These are phyloP conservation scores for Ophiostoma perfectum DNA, from an alignment of 2,329 filamentous ascomycete species.

Conservation along the genomic window DNA sequence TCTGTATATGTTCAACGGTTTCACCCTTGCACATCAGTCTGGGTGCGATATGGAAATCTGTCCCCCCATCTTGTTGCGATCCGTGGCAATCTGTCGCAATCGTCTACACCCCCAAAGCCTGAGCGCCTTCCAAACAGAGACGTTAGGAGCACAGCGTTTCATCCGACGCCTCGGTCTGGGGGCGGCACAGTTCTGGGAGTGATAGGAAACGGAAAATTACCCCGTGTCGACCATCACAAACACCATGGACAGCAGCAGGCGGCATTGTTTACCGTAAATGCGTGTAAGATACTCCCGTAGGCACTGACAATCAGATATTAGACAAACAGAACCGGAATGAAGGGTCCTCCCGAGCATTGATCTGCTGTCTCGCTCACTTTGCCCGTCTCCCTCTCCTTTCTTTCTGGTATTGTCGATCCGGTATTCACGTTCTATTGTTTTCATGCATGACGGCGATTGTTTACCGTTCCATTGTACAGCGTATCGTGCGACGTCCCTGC, in stretches of 20 bases:
- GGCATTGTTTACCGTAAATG: neutral
- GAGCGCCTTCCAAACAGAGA: conserved; percentile 2
- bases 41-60: too few relatives aligned
- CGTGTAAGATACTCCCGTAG: neutral
- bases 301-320: neutral
- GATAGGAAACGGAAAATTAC: neutral
- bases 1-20: too few relatives aligned
- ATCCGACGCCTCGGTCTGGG: conserved; percentile 1
- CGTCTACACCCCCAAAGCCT: neutral
- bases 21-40: too few relatives aligned
- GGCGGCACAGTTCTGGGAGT: neutral
- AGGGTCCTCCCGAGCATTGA: neutral
- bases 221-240: neutral
- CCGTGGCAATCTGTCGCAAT: too few relatives aligned
- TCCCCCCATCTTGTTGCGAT: too few relatives aligned
- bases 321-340: conserved; percentile 1
- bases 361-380: neutral
- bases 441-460: too few relatives aligned
- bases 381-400: neutral
- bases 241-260: too few relatives aligned
- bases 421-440: neutral
- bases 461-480: neutral
- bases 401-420: neutral
- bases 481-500: neutral
- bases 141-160: neutral